These are phyloP conservation scores for Sarcomyxa edulis DNA, from an alignment of 768 basidiomycete genomes.

Conservation along the genomic window DNA sequence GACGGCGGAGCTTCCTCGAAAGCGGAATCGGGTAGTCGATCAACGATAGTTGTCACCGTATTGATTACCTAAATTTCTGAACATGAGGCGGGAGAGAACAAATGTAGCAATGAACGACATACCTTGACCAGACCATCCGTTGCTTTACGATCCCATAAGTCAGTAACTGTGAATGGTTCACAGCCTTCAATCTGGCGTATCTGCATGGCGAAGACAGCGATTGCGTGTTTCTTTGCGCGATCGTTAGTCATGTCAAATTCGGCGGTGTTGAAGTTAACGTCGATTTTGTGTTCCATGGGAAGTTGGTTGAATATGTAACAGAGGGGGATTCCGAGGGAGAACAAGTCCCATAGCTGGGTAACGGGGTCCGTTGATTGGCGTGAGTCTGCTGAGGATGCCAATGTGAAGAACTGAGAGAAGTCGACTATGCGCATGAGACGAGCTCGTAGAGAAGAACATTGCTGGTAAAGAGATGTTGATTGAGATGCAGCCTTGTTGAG, in stretches of 20 bases:
- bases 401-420: constrained; percentile 65
- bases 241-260: constrained; percentile 69
- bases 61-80: constrained; percentile 64
- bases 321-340: constrained; percentile 88
- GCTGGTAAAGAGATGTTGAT: constrained; percentile 87
- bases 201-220: constrained; percentile 89
- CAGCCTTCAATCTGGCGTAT: constrained; percentile 65
- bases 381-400: constrained; percentile 51
- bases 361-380: constrained; percentile 89
- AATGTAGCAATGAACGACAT: constrained; percentile 14
- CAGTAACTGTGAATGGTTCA: constrained; percentile 86
- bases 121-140: constrained; percentile 97
- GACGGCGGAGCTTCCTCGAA: constrained; percentile 63
- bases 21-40: constrained; percentile 62
- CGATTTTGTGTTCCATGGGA: constrained; percentile 51
- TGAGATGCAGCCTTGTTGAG: constrained; percentile 89
- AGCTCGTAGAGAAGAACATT: constrained; percentile 74
- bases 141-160: constrained; percentile 85
- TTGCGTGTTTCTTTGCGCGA: constrained; percentile 84
- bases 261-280: constrained; percentile 62
- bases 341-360: constrained; percentile 89
- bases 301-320: constrained; percentile 96
- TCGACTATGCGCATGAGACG: constrained; percentile 75
- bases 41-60: constrained; percentile 81
- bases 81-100: constrained; percentile 7